Evolutionary conservation across 108 stramenopile genomes (phyloP).

Genomic region (Bacterosira constricta): DNA sequence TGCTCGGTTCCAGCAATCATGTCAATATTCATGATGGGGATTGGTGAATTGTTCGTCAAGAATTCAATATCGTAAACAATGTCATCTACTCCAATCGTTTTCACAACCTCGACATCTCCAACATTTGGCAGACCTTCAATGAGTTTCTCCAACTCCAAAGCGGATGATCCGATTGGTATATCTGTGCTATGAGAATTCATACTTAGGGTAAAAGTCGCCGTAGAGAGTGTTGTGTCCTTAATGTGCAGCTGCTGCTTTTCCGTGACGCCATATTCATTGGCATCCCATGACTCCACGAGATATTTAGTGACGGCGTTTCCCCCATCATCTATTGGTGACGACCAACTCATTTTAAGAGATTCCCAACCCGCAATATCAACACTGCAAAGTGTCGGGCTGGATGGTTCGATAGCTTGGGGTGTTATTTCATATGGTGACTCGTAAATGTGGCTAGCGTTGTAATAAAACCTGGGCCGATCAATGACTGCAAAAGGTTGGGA

Average conservation of each 20-base stretch:
- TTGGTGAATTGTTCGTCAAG: conserved; percentile 27
- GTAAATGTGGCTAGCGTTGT: conserved; percentile 31
- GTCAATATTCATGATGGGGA: conserved; percentile 27
- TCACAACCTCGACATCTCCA: conserved; percentile 50
- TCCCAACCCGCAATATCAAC: conserved; percentile 55
- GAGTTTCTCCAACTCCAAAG: conserved; percentile 38
- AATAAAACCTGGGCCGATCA: conserved; percentile 54
- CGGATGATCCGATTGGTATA: conserved; percentile 19
- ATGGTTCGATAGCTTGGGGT: conserved; percentile 56
- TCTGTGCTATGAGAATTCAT: conserved; percentile 9
- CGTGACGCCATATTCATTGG: conserved; percentile 36
- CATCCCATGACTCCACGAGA: conserved; percentile 63
- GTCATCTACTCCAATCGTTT: neutral
- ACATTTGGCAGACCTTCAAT: conserved; percentile 50
- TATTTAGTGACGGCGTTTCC: conserved; percentile 62
- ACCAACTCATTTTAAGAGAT: conserved; percentile 55
- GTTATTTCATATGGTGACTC: conserved; percentile 56
- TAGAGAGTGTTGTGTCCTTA: conserved; percentile 10
- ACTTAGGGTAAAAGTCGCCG: conserved; percentile 21
- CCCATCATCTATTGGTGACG: conserved; percentile 64
- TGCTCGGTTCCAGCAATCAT: conserved; percentile 1
- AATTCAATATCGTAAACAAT: conserved; percentile 35
- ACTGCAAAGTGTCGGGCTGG: conserved; percentile 44
- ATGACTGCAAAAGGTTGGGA: conserved; percentile 62
- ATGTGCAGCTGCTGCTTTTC: conserved; percentile 54